Base-by-base conservation (phyloP, 768 basidiomycete species). In the Suillus paluster region DNA sequence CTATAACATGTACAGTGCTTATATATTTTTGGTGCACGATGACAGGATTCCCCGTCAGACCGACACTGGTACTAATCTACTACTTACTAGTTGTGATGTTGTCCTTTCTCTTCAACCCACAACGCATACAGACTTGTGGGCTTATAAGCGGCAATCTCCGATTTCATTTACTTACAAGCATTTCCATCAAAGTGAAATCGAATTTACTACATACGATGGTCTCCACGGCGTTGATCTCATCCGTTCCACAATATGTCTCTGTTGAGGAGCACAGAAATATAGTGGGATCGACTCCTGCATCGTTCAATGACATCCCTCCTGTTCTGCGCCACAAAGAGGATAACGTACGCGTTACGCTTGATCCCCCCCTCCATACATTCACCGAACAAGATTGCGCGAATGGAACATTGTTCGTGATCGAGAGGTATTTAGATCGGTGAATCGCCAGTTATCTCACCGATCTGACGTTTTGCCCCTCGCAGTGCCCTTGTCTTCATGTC, bases 251-350 rank as follows among this genome's bases (percentile, higher is more conserved):
- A 55, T 39, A 39, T 39, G 54, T 55, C 23, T 39, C 38, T 17
- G 17, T 38, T 19, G 54, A 55, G 17, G 54, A 55, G 23, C 38
- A 55, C 54, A 55, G 54, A 39, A 55, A 27, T 39, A 55, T 55
- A 30, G 30, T 30, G 30, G 30, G 83, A n/a, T 88, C 90, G 1
- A 98, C 97, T 0, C 97, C 97, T 1, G 70, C 81, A 1, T 92
- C 93, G 0, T 97, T 98, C 77, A 80, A 76, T 63, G 89, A 91
- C 67, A 95, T 99, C 61, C 94, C 91, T 1, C 89, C 96, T 1
- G 80, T 95, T 60, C 79, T 97, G 58, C 84, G 86, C 66, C 88
- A 92, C 78, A 82, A 83, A 68, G 85, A 95, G 69, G 83, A 88
- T 1, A 82, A 85, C 68, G 91, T 96, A 56, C 80, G 85, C 3